Evolutionary conservation across 2,329 filamentous ascomycete genomes (phyloP).

Genomic region (Fusarium nisikadoi): DNA sequence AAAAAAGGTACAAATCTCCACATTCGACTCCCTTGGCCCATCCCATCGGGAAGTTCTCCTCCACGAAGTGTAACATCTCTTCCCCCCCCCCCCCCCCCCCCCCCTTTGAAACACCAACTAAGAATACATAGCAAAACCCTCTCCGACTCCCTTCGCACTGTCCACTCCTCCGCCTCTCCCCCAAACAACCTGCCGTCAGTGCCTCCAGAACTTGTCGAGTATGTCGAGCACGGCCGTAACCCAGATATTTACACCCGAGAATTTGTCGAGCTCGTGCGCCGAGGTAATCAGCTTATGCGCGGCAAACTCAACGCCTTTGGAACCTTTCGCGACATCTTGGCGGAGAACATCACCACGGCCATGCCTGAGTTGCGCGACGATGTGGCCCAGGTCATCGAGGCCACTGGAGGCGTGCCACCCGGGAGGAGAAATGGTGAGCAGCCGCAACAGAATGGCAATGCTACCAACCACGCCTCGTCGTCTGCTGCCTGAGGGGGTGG

Average conservation of each 20-base stretch:
- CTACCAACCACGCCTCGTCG: constrained; percentile 11
- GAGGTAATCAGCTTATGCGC: constrained; percentile 73
- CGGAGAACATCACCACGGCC: constrained; percentile 65
- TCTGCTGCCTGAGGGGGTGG: constrained; percentile 3
- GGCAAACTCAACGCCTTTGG: constrained; percentile 72
- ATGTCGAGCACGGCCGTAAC: constrained; percentile 77
- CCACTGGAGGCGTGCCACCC: constrained; percentile 52
- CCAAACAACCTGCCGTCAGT: constrained; percentile 60
- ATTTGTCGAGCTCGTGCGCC: constrained; percentile 75
- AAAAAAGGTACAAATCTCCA: constrained; percentile 70
- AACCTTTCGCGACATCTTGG: constrained; percentile 70
- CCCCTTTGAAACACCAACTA: background rate
- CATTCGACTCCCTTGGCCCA: constrained; percentile 65
- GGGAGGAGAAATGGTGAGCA: constrained; percentile 21
- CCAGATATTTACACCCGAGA: constrained; percentile 80
- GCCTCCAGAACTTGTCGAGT: constrained; percentile 72
- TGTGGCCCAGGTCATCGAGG: constrained; percentile 61
- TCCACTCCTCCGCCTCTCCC: constrained; percentile 55
- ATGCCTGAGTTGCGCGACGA: constrained; percentile 70
- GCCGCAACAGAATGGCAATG: constrained; percentile 27
- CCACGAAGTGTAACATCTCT: constrained; percentile 57
- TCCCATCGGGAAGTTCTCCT: constrained; percentile 67
- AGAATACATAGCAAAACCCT: constrained; percentile 50
- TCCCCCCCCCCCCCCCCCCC: background rate
- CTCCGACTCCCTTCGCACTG: constrained; percentile 52